Conservation (phyloP, 768 basidiomycete genomes). For the Mycena venus region DNA sequence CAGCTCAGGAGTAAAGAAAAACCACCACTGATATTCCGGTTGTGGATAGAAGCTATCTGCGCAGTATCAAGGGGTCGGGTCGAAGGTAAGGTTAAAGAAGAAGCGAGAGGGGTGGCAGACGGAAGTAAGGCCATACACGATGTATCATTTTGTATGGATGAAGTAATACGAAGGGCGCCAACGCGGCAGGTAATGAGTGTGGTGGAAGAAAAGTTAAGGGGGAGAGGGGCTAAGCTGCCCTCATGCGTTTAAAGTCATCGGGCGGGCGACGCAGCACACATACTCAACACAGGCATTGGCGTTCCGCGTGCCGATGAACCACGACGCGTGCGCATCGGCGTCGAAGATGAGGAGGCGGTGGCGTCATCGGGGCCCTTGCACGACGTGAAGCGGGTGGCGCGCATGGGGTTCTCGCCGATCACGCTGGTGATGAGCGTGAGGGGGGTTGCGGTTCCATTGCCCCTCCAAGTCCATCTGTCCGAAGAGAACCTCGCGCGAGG, state of each 20-base stretch:
- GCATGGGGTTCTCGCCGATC: background rate
- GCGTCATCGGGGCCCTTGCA: background rate
- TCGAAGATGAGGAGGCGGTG: constrained; percentile 9
- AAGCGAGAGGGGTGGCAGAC: background rate
- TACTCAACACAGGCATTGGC: background rate
- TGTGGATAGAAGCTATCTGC: background rate
- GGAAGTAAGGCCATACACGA: background rate
- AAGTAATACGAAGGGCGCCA: background rate
- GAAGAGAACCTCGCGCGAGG: too few relatives aligned
- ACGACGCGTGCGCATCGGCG: background rate
- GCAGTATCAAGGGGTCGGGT: background rate
- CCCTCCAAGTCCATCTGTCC: too few relatives aligned
- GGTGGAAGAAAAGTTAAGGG: background rate
- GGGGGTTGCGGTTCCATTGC: too few relatives aligned
- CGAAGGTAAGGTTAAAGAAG: background rate
- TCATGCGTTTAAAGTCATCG: background rate
- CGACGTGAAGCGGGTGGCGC: background rate
- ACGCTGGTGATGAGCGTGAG: too few relatives aligned
- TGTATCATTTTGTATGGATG: constrained; percentile 6
- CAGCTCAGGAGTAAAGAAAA: background rate
- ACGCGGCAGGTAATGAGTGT: background rate
- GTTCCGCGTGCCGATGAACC: background rate
- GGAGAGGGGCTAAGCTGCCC: constrained; percentile 17
- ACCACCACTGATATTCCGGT: background rate
- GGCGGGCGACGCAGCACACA: background rate